Conservation (phyloP, 2,329 filamentous ascomycete genomes). For the Capronia epimyces region DNA sequence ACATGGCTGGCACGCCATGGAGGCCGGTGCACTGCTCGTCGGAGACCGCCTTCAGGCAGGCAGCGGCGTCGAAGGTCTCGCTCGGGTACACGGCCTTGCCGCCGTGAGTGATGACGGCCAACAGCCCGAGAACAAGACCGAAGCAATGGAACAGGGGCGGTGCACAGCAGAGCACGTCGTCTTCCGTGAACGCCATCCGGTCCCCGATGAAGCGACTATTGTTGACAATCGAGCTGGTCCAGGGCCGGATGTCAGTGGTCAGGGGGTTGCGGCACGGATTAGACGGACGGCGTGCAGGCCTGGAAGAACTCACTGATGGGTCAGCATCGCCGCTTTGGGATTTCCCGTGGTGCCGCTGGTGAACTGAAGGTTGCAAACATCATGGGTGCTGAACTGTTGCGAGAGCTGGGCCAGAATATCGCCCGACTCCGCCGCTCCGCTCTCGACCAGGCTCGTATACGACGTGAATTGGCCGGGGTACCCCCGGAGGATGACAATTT, state of each 20-base stretch:
- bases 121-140: slow-evolving; percentile 68
- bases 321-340: slow-evolving; percentile 70
- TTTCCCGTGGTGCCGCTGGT: slow-evolving; percentile 68
- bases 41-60: slow-evolving; percentile 61
- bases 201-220: slow-evolving; percentile 68
- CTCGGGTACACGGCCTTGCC: slow-evolving; percentile 70
- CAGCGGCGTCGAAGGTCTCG: slow-evolving; percentile 64
- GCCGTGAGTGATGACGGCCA: slow-evolving; percentile 68
- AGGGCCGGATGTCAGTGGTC: background rate
- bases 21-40: slow-evolving; percentile 67
- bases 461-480: slow-evolving; percentile 51
- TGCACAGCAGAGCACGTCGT: slow-evolving; percentile 71
- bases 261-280: background rate
- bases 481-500: slow-evolving; percentile 58
- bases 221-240: slow-evolving; percentile 47
- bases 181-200: slow-evolving; percentile 62
- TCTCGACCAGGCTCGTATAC: slow-evolving; percentile 55
- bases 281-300: no score
- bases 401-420: slow-evolving; percentile 51
- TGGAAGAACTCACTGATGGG: slow-evolving; percentile 58
- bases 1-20: slow-evolving; percentile 81
- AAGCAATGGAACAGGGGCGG: slow-evolving; percentile 85
- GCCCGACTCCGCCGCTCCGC: slow-evolving; percentile 47
- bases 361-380: slow-evolving; percentile 70
- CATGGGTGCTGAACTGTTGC: slow-evolving; percentile 55